phyloP scores from a whole-genome alignment of 331 rosid species.

The Ulmus americana region DNA sequence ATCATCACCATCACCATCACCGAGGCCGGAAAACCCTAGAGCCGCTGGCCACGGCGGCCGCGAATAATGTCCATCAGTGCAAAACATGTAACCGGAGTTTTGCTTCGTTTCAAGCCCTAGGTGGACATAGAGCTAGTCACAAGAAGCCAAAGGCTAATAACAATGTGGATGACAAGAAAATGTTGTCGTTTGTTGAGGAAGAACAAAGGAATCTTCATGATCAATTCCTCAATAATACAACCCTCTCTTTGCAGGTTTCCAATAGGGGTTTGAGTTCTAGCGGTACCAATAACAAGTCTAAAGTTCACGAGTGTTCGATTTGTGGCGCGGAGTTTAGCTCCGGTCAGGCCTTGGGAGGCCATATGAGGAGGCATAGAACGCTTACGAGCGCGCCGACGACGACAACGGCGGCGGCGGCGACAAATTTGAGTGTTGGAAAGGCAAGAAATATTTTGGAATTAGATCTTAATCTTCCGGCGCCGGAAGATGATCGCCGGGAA shows the following conservation, averaged over 20 bases:
- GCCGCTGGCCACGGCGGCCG: conserved; percentile 2
- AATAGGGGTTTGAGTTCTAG: conserved; percentile 6
- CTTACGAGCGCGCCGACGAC: conserved; percentile 19
- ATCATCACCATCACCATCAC: not conserved
- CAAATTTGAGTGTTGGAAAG: conserved; percentile 20
- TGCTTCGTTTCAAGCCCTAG: conserved; percentile 76
- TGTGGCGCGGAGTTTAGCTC: conserved; percentile 69
- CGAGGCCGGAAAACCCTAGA: not conserved
- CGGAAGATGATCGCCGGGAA: conserved; percentile 52
- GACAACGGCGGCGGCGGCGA: not conserved
- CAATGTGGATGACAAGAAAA: conserved; percentile 17
- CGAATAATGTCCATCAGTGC: conserved; percentile 40
- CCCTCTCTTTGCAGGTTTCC: conserved; percentile 44
- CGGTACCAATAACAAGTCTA: conserved; percentile 21
- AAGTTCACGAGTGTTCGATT: conserved; percentile 73
- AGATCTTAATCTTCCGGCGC: conserved; percentile 89
- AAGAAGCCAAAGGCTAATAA: conserved; percentile 41
- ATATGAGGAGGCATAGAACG: conserved; percentile 74
- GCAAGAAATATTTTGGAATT: conserved; percentile 42
- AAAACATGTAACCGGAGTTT: conserved; percentile 74
- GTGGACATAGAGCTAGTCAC: conserved; percentile 89
- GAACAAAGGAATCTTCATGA: conserved; percentile 9
- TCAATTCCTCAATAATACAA: conserved; percentile 18
- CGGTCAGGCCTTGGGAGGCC: conserved; percentile 91
- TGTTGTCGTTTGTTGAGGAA: conserved; percentile 21